phyloP scores from a whole-genome alignment of 208 protist species.

The Leptomonas pyrrhocoris region DNA sequence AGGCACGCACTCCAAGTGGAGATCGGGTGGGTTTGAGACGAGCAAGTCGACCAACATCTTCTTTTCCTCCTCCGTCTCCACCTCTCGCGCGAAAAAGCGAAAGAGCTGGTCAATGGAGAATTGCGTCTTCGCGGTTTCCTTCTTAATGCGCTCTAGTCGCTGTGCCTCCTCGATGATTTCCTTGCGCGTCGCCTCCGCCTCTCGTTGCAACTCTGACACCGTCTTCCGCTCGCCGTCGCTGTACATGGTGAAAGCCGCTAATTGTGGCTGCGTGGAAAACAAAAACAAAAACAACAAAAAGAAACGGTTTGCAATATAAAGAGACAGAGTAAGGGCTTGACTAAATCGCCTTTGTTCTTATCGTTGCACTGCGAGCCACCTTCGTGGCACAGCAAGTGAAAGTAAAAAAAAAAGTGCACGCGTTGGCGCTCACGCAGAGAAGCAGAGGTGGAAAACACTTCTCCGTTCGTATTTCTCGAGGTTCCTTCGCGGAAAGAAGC shows the following conservation, averaged over 20 bases:
- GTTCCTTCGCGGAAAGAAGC: too few species aligned
- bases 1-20: slow-evolving; percentile 69
- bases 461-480: too few species aligned
- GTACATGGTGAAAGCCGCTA: slow-evolving; percentile 53
- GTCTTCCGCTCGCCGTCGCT: slow-evolving; percentile 87
- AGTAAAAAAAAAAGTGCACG: too few species aligned
- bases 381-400: too few species aligned
- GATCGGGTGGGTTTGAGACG: slow-evolving; percentile 57
- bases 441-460: too few species aligned
- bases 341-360: too few species aligned
- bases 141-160: slow-evolving; percentile 70
- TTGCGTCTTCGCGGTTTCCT: slow-evolving; percentile 64
- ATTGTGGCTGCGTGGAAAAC: neutral
- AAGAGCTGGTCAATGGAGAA: slow-evolving; percentile 81
- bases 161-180: slow-evolving; percentile 70
- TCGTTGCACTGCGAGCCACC: too few species aligned
- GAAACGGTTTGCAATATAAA: too few species aligned
- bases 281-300: neutral
- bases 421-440: too few species aligned
- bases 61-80: slow-evolving; percentile 69
- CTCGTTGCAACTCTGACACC: slow-evolving; percentile 81
- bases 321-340: too few species aligned
- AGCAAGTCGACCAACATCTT: slow-evolving; percentile 67
- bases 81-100: slow-evolving; percentile 76
- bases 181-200: slow-evolving; percentile 62